Conservation (phyloP, 768 basidiomycete genomes). For the Thelephora ganbajun region DNA sequence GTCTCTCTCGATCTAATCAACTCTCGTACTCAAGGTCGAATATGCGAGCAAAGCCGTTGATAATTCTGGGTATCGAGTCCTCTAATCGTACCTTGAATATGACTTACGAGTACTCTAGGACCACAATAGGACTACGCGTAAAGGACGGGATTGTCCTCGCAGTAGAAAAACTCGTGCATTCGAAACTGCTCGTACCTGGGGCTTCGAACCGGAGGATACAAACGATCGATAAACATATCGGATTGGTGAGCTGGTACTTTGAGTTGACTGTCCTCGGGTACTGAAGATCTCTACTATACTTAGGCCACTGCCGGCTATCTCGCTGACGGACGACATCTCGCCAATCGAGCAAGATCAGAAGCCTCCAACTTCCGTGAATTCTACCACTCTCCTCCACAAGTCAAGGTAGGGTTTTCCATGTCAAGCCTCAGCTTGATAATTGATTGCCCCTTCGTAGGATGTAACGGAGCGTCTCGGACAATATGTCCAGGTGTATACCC, state of each 20-base stretch:
- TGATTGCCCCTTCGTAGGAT: constrained; percentile 21
- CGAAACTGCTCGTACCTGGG: constrained; percentile 87
- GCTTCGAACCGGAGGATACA: constrained; percentile 81
- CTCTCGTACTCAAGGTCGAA: constrained; percentile 60
- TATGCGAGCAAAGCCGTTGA: constrained; percentile 98
- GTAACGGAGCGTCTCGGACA: constrained; percentile 68
- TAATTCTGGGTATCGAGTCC: constrained; percentile 73
- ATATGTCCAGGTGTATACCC: constrained; percentile 92
- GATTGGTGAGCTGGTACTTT: constrained; percentile 44
- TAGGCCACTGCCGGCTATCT: constrained; percentile 89
- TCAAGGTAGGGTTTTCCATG: constrained; percentile 44
- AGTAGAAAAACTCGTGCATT: constrained; percentile 96
- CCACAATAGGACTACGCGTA: constrained; percentile 89
- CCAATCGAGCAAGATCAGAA: constrained; percentile 76
- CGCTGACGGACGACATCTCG: constrained; percentile 85
- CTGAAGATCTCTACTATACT: not conserved
- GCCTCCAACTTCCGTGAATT: constrained; percentile 56
- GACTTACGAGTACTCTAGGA: constrained; percentile 31
- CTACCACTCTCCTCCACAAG: constrained; percentile 60
- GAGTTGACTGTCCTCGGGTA: not conserved
- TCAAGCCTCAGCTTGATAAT: not conserved
- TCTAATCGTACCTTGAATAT: not conserved
- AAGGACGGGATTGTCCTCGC: constrained; percentile 92
- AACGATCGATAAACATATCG: constrained; percentile 86
- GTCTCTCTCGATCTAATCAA: not conserved